Conservation (phyloP, 2,329 filamentous ascomycete genomes). For the Fusarium sp. region DNA sequence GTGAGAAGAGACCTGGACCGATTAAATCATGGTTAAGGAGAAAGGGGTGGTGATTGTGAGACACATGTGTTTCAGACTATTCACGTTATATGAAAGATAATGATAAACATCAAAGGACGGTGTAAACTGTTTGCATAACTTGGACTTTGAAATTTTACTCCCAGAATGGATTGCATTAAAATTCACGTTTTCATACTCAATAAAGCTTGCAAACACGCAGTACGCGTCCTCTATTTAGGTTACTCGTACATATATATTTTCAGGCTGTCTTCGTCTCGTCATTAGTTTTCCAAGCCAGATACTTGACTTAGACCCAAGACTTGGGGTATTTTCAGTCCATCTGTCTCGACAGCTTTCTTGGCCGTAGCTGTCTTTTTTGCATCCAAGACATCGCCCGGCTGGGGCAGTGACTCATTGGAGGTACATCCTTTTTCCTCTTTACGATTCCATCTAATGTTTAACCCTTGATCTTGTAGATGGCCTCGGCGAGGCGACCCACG, state of each 20-base stretch:
- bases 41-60: constrained; percentile 11
- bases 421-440: constrained; percentile 3
- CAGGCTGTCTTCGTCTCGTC: constrained; percentile 40
- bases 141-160: not conserved
- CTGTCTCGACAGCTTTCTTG: constrained; percentile 34
- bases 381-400: constrained; percentile 18
- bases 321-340: constrained; percentile 46
- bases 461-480: constrained; percentile 87
- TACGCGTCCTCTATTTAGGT: constrained; percentile 32
- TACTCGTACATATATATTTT: constrained; percentile 45
- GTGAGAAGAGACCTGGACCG: constrained; percentile 62
- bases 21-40: constrained; percentile 46
- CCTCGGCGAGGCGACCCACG: constrained; percentile 83
- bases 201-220: not conserved
- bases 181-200: constrained; percentile 8
- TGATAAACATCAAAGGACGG: not conserved
- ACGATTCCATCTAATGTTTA: constrained; percentile 51
- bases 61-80: not conserved
- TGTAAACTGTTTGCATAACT: not conserved
- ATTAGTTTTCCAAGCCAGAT: constrained; percentile 23
- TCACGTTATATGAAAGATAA: constrained; percentile 4
- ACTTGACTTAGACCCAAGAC: constrained; percentile 38
- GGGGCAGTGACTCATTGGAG: not conserved
- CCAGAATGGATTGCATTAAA: not conserved
- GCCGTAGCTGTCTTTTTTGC: constrained; percentile 29